Evolutionary conservation across 148 eudicot species (phyloP), one percentile per base, ranked within the genome.

Genomic region (Rhododendron griersonianum): DNA sequence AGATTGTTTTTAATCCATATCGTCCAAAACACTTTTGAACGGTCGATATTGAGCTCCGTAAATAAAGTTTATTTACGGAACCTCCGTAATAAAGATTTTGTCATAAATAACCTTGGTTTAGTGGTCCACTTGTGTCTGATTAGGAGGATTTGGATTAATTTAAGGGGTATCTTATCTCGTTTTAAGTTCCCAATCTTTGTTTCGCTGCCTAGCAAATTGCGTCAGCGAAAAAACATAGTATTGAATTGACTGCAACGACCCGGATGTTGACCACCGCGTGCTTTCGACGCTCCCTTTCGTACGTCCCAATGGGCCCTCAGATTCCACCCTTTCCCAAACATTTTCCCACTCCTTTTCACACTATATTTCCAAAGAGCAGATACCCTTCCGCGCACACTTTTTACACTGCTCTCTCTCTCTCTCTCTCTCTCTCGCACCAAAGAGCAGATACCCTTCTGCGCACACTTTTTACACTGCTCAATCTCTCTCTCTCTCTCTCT

Each of bases 251-350:
- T 19, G 2, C 48, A 76, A 37, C 25, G 14, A 37, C 53, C 53
- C 81, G 55, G 30, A 78, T n/a, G 25, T 80, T 80, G 82, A 80
- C 82, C 21, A 8, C 18, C 59, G 82, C 59, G 82, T 80, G 61
- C 21, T 80, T 0, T 25, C 7, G 33, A 80, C 82, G 19, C 37
- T 14, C 35, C 57, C 7, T 25, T 44, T 47, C 44, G 44, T 13
- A 7, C 18, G 19, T 6, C 82, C 39, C 55, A 4, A 13, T 28
- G 76, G 76, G 59, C 21, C 48, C 59, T 80, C 82, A 0, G 35
- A 50, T n/a, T 47, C 33, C 55, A 8, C 11, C 3, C 55, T 80
- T 80, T 45, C 28, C 53, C 81, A 78, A 78, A 78, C 28, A 71
- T 71, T 71, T 45, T 44, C 50, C 23, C 81, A 44, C 81, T 78